Evolutionary conservation across 768 basidiomycete species (phyloP), one percentile per base, ranked within the genome.

Genomic region (Tylopilus vinaceipallidus): DNA sequence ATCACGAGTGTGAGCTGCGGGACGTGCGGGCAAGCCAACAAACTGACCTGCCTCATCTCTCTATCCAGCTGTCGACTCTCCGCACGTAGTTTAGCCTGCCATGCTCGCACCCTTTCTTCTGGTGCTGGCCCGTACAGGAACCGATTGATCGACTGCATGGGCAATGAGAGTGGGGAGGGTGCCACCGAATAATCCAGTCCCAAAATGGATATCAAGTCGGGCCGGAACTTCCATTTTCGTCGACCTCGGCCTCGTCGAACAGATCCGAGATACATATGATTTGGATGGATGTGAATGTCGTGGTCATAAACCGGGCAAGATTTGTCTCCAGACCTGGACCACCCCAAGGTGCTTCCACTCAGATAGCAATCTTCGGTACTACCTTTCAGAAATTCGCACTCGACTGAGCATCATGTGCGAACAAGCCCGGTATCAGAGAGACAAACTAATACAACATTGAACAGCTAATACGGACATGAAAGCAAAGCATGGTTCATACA

Each of bases 101-200:
- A 99, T 71, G 80, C 79, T 43, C 88, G 81, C 12, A 98, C 87
- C 62, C 81, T 84, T 73, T 99, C 97, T 70, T 98, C 94, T 20
- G 95, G 88, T 0, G 95, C 92, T 16, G 94, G 95, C 3, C 97
- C 97, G 73, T 98, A 98, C 38, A 99, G 71, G 67, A 95, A 94
- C 35, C 93, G 84, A 67, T 92, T 95, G 64, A 98, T 87, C 29
- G 85, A 71, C 68, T 92, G 89, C 89, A 93, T 91, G 54, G 62
- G 39, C 55, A 54, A 14, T 33, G 52, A 41, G 45, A 42, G 44
- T 39, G 33, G 33, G 42, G 27, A 11, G 45, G 41, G 22, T n/a
- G 9, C 4, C 8, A 40, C 47, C 17, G 27, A 26, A 50, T 40
- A 33, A 37, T 23, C 36, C 33, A 47, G 27, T 37, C 51, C 56